Base-by-base conservation (phyloP, 2,329 filamentous ascomycete species). In the Botrytis elliptica region DNA sequence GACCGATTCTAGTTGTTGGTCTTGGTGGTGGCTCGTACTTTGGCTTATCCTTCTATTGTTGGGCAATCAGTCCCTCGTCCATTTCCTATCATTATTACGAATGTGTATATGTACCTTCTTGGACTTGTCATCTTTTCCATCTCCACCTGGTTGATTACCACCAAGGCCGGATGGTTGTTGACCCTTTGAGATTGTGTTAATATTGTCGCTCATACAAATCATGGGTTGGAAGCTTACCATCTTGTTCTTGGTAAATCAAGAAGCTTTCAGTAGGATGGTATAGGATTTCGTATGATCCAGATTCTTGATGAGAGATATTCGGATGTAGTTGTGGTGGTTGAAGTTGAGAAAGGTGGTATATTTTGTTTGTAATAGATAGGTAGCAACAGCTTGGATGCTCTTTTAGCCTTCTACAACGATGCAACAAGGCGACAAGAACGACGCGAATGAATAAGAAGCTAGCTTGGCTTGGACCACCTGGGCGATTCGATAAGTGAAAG, bases 11-110 rank as follows among this genome's bases (percentile, higher is more conserved):
- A 78, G 96, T 98, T 76, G 96, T 99, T 76, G 96, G 96, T 81
- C 95, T 92, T 84, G 96, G 96, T 79, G 96, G 96, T 77, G 96
- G 96, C 85, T 99, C 96, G 88, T 99, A 99, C 92, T 97, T 98
- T 82, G 96, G 96, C 91, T 99, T 99, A 77, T 99, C 95, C 89
- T 99, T 98, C 95, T 97, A 81, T 79, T 75, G 55, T 74, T 44
- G 52, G 33, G 25, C 55, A n/a, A 71, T 80, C 67, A 80, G 76
- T 69, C 73, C 75, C 57, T 68, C 36, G 38, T 60, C 52, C 49
- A 12, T 59, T n/a, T 42, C 42, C 18, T 18, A 63, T 71, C 25
- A 52, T 52, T 3, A 69, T 40, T 29, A 16, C n/a, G n/a, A 59
- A 12, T 20, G 29, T 44, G 49, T 57, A 14, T 38, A 29, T 18